These are phyloP conservation scores for Verticillium klebahnii DNA, from an alignment of 2,329 filamentous ascomycete genomes.

Conservation along the genomic window DNA sequence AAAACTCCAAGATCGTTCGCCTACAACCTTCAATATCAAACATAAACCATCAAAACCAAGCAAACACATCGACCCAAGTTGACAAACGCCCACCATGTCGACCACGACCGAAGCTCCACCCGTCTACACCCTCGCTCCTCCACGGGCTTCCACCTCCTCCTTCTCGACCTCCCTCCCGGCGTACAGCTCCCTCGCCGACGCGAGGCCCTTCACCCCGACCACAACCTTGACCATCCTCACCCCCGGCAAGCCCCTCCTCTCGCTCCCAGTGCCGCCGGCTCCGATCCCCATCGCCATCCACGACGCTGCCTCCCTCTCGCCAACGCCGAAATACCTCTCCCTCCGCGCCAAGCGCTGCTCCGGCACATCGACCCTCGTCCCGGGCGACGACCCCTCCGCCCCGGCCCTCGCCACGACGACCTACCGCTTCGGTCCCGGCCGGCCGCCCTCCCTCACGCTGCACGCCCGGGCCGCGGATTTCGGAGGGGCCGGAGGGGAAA, in stretches of 20 bases:
- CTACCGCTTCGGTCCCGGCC: constrained; percentile 53
- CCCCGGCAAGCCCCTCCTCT: constrained; percentile 35
- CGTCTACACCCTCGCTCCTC: not conserved
- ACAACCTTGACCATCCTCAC: constrained; percentile 44
- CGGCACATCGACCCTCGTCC: constrained; percentile 42
- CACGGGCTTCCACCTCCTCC: constrained; percentile 9
- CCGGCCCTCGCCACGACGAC: constrained; percentile 42
- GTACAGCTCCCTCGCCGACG: constrained; percentile 14
- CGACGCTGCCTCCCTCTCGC: constrained; percentile 20
- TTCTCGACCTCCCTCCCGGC: constrained; percentile 20
- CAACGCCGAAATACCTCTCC: constrained; percentile 43
- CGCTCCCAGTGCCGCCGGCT: constrained; percentile 34
- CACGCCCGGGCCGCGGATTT: constrained; percentile 16
- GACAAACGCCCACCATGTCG: not conserved
- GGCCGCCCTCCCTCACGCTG: constrained; percentile 41
- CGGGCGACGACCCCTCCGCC: constrained; percentile 27
- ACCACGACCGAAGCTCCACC: not conserved
- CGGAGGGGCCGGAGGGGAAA: constrained; percentile 14
- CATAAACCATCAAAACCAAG: too few relatives aligned
- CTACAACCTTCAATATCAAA: not conserved
- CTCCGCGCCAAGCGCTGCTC: constrained; percentile 41
- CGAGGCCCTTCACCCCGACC: constrained; percentile 33
- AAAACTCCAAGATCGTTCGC: not conserved
- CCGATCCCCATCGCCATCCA: constrained; percentile 37
- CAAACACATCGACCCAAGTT: too few relatives aligned